These are phyloP conservation scores for Neurospora hispaniola DNA, from an alignment of 495 filamentous ascomycete species.

Conservation along the genomic window DNA sequence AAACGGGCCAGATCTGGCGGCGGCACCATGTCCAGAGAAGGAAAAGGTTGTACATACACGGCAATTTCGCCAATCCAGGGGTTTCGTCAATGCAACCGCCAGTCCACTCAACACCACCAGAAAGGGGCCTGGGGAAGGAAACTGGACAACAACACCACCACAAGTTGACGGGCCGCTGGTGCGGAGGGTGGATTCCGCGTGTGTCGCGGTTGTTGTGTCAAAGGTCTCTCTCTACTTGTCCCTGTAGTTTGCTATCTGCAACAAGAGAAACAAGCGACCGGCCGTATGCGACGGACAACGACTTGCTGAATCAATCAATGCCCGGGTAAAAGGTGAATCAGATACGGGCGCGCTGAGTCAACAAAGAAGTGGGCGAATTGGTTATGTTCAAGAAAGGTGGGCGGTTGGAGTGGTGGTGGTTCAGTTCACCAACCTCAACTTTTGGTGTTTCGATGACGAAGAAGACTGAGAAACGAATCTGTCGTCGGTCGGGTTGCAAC, in stretches of 20 bases:
- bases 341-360: neutral
- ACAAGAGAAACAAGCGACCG: neutral
- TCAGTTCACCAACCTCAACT: neutral
- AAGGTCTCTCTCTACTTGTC: neutral
- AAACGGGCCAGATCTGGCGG: conserved; percentile 3
- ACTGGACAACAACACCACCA: neutral
- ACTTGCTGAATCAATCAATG: neutral
- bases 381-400: neutral
- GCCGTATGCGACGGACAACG: neutral
- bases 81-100: conserved; percentile 9
- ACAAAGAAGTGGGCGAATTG: neutral
- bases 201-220: neutral
- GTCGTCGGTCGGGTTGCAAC: neutral
- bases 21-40: neutral
- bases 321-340: neutral
- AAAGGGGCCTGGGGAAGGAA: neutral
- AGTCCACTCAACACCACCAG: neutral
- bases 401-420: neutral
- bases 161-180: neutral
- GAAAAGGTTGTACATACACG: neutral
- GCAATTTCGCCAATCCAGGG: neutral
- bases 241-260: neutral
- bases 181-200: neutral
- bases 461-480: neutral
- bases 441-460: neutral